Evolutionary conservation across 495 filamentous ascomycete species (phyloP).

Genomic region (Xanthoparmelia taractica): DNA sequence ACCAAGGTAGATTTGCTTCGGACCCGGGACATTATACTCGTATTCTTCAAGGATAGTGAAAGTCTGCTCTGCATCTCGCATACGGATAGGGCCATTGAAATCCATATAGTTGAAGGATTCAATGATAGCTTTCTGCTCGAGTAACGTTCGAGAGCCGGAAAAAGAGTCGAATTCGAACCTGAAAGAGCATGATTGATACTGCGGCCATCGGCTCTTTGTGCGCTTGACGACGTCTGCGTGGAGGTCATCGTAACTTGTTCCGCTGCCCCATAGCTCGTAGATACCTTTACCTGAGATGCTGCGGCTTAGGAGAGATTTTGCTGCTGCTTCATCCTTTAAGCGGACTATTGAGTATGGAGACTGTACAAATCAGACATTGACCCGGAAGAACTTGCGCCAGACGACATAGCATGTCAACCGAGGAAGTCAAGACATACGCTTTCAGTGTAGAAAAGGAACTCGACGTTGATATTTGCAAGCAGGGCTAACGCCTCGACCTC

Average conservation of each 20-base stretch:
- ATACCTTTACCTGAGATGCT: slow-evolving; percentile 74
- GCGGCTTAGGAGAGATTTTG: slow-evolving; percentile 58
- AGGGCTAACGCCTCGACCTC: slow-evolving; percentile 80
- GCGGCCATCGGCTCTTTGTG: slow-evolving; percentile 56
- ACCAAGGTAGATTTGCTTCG: slow-evolving; percentile 60
- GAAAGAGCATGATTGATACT: slow-evolving; percentile 58
- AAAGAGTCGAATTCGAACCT: slow-evolving; percentile 75
- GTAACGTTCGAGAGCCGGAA: slow-evolving; percentile 54
- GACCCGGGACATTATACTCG: slow-evolving; percentile 45
- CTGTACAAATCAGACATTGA: slow-evolving; percentile 37
- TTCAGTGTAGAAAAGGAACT: slow-evolving; percentile 62
- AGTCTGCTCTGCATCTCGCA: slow-evolving; percentile 62
- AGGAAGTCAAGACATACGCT: slow-evolving; percentile 47
- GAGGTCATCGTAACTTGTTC: slow-evolving; percentile 56
- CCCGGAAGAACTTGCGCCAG: not conserved
- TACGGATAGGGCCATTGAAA: slow-evolving; percentile 66
- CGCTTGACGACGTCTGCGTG: slow-evolving; percentile 53
- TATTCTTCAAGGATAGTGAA: slow-evolving; percentile 80
- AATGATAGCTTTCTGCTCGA: slow-evolving; percentile 60
- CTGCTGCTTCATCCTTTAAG: slow-evolving; percentile 57
- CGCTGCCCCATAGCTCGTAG: slow-evolving; percentile 82
- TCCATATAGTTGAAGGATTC: slow-evolving; percentile 70
- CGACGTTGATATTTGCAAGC: slow-evolving; percentile 56
- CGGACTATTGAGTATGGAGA: slow-evolving; percentile 79
- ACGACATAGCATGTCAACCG: slow-evolving; percentile 6